Percentiles rank a stretch among this genome's conserved stretches.
Conservation (phyloP, 441 rosid species). For the Aquilaria agallochum region DNA sequence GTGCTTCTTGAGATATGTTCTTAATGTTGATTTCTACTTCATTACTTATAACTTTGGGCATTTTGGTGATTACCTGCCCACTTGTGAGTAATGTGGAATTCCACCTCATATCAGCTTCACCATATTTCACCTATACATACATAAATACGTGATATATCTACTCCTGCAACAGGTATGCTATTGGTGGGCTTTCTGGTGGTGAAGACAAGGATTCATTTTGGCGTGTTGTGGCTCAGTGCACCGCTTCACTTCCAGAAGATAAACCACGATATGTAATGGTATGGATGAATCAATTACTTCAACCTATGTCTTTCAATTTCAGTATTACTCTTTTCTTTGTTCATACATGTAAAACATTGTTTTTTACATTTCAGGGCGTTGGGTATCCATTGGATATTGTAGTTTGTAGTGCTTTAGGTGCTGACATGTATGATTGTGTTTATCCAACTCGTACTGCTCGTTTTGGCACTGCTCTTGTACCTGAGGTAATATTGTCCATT, state of each 20-base stretch:
- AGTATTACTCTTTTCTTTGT: conserved; percentile 7
- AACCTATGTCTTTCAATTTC: neutral
- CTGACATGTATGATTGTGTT: conserved; percentile 83
- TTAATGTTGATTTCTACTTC: neutral
- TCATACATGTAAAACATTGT: conserved; percentile 3
- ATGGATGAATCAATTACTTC: conserved; percentile 11
- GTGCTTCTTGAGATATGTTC: neutral
- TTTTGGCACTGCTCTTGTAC: conserved; percentile 75
- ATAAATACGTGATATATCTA: neutral
- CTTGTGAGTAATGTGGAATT: neutral
- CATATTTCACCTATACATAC: too few species aligned
- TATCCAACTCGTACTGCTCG: conserved; percentile 89
- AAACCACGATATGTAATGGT: conserved; percentile 91
- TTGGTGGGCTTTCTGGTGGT: conserved; percentile 86
- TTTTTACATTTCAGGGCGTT: conserved; percentile 53
- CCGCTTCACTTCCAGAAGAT: conserved; percentile 70
- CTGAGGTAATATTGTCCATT: conserved; percentile 43
- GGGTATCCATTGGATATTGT: conserved; percentile 83
- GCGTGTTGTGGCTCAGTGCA: conserved; percentile 88
- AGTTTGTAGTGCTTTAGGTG: conserved; percentile 85
- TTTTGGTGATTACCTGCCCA: neutral
- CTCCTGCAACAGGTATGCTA: conserved; percentile 68
- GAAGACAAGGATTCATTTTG: conserved; percentile 91
- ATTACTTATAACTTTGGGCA: neutral
- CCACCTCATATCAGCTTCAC: neutral